Base-by-base conservation (phyloP, 176 grass and related monocot genomes). In the Ensete ventricosum region DNA sequence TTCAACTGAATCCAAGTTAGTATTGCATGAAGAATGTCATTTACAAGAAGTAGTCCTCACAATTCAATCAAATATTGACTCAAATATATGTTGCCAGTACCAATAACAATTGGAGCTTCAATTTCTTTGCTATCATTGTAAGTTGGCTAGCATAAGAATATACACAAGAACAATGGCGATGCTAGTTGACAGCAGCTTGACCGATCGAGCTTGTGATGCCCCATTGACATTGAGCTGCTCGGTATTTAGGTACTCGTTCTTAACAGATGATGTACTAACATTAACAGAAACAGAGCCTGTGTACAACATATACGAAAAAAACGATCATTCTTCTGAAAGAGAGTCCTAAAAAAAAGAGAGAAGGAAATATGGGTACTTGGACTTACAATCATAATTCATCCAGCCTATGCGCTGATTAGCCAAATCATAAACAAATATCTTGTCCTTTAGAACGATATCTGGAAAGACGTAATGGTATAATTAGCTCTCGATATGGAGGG, bases 271-370 rank as follows among this genome's bases (percentile, higher is more conserved):
- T 3, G 88, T 88, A 10, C 86, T 86, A 5, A 99, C 90, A 8
- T 94, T 99, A 9, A 99, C 95, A 2, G 91, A 87, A 63, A 83
- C 64, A 1, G 88, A 89, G 80, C 95, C 95, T 99, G 81, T 1
- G 75, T 50, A 23, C 27, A 58, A 69, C 21, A 24, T 50, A 9
- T 4, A 73, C 5, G 26, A 8, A 73, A 14, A 14, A 54, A 14
- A 6, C 29, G 14, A 55, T 49, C n/a, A 34, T 73, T 73, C 51
- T 16, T 27, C 21, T 0, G 1, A 27, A 14, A 52, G 9, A 55
- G n/a, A 11, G 4, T 14, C 21, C 16, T 73, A 9, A 73, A 54
- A 11, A 16, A 64, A 76, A 23, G 53, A 76, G 21, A 24, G 0
- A 24, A 64, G 11, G 9, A 52, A 14, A 16, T 59, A 16, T 22